A percentile compares a stretch with the other conserved stretches of the same genome.
Evolutionary conservation across 805 yeast genomes (phyloP).

Genomic region (Torulaspora delbrueckii): DNA sequence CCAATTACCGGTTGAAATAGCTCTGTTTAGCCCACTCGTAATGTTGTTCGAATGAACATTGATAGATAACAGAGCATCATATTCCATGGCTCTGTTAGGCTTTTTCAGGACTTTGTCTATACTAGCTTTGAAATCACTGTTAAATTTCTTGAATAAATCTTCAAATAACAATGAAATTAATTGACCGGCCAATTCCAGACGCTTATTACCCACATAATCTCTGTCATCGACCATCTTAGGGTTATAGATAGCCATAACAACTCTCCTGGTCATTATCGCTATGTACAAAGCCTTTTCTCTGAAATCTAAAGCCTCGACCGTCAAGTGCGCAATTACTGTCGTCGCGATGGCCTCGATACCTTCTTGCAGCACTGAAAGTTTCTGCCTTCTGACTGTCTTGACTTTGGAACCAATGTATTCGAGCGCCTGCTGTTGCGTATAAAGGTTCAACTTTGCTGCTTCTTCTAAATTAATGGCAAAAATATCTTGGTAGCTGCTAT

Average conservation of each 20-base stretch:
- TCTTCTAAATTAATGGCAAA: conserved; percentile 94
- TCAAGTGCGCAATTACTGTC: conserved; percentile 90
- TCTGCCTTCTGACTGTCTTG: conserved; percentile 88
- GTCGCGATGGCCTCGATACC: conserved; percentile 97
- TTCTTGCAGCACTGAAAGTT: conserved; percentile 76
- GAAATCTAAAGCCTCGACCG: conserved; percentile 79
- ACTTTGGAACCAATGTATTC: conserved; percentile 88
- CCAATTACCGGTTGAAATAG: conserved; percentile 99
- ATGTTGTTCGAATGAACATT: conserved; percentile 89
- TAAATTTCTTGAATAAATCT: conserved; percentile 94
- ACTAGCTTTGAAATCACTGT: conserved; percentile 88
- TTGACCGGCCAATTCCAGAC: conserved; percentile 96
- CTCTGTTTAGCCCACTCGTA: conserved; percentile 90
- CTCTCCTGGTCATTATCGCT: conserved; percentile 95
- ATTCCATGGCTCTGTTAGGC: conserved; percentile 91
- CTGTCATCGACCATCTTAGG: conserved; percentile 97
- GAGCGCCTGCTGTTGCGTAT: conserved; percentile 90
- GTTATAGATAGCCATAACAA: conserved; percentile 89
- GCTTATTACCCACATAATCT: conserved; percentile 97
- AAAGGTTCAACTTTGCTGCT: conserved; percentile 76
- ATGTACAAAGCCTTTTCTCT: conserved; percentile 91
- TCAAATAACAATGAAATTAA: conserved; percentile 91
- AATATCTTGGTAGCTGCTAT: conserved; percentile 82
- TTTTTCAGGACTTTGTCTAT: conserved; percentile 90
- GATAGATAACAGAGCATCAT: conserved; percentile 86